Evolutionary conservation across 2,329 filamentous ascomycete genomes (phyloP).

Genomic region (Aspergillus udagawae): DNA sequence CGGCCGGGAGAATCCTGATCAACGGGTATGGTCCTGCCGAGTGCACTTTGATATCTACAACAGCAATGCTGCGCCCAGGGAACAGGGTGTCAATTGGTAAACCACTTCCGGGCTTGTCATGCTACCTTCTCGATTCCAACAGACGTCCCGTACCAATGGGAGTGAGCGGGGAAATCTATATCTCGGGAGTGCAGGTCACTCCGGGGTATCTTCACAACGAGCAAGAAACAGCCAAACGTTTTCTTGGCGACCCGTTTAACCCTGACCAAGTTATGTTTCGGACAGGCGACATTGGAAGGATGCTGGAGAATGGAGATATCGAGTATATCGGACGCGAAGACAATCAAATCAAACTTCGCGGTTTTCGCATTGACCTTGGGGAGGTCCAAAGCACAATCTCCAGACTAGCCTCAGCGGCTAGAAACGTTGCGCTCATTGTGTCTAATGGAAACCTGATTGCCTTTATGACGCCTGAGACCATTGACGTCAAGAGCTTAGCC

Average conservation of each 20-base stretch:
- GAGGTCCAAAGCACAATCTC: neutral
- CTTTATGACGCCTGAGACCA: neutral
- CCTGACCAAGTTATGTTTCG: neutral
- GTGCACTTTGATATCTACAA: neutral
- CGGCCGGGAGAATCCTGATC: neutral
- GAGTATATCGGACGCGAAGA: neutral
- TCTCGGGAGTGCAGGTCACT: neutral
- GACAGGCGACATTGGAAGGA: neutral
- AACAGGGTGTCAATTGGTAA: neutral
- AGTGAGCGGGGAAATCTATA: neutral
- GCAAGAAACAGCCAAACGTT: conserved; percentile 11
- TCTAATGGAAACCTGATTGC: neutral
- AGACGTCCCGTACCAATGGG: neutral
- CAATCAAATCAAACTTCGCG: neutral
- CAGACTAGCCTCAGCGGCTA: neutral
- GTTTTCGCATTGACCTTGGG: neutral
- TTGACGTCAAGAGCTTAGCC: neutral
- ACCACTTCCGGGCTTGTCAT: neutral
- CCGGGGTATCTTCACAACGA: neutral
- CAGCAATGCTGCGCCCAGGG: neutral
- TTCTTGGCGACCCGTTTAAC: neutral
- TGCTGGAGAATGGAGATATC: neutral
- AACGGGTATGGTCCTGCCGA: neutral
- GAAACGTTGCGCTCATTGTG: neutral
- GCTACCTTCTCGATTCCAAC: neutral